These are phyloP conservation scores for Babesia bovis DNA, from an alignment of 169 alveolate genomes.

Conservation along the genomic window DNA sequence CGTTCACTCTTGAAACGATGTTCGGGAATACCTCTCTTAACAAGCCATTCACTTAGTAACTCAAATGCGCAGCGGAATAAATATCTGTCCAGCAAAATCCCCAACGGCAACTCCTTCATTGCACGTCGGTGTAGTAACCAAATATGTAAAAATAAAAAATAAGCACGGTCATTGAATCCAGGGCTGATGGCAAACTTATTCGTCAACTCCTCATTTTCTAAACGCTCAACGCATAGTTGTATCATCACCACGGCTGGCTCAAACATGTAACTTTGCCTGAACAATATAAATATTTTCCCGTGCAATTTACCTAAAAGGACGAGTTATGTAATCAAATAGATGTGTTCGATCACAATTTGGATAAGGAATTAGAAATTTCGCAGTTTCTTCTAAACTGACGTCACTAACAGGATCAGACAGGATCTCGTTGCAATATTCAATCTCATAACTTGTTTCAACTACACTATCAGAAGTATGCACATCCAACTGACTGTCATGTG, in stretches of 20 bases:
- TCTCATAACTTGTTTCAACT: background rate
- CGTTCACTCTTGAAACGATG: constrained; percentile 42
- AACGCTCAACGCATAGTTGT: constrained; percentile 73
- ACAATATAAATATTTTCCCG: background rate
- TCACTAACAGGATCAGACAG: constrained; percentile 55
- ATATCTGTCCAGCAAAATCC: constrained; percentile 69
- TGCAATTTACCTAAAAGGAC: constrained; percentile 50
- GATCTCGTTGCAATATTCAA: constrained; percentile 39
- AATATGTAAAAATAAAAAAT: constrained; percentile 71
- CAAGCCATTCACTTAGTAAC: constrained; percentile 73
- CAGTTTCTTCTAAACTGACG: constrained; percentile 41
- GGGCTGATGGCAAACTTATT: constrained; percentile 67
- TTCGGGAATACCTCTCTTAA: constrained; percentile 47
- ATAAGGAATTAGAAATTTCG: constrained; percentile 42
- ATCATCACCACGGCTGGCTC: constrained; percentile 75
- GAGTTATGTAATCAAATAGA: constrained; percentile 28
- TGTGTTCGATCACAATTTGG: constrained; percentile 48
- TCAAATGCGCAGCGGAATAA: constrained; percentile 65
- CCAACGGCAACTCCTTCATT: constrained; percentile 70
- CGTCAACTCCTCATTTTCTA: constrained; percentile 72
- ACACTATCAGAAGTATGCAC: no score
- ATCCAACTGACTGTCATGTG: no score
- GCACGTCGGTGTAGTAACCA: constrained; percentile 75
- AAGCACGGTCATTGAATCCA: constrained; percentile 73
- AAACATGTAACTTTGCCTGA: constrained; percentile 32